Evolutionary conservation across 441 rosid species (phyloP).

Genomic region (Aleurites moluccanus): DNA sequence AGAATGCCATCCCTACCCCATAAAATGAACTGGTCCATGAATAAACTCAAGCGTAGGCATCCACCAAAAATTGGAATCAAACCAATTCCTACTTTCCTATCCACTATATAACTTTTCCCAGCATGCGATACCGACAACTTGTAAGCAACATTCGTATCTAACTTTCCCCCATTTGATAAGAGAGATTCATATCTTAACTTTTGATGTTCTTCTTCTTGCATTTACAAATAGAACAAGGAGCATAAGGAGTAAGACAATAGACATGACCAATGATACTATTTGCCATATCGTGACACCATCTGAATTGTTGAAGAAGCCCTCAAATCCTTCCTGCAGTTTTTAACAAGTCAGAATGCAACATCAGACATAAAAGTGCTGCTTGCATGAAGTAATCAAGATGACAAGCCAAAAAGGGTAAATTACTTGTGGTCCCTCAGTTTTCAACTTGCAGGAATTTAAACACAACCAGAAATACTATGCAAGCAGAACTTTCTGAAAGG

Average conservation of each 20-base stretch:
- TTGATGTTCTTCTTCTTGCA: slow-evolving; percentile 68
- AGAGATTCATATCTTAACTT: slow-evolving; percentile 59
- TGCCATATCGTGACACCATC: slow-evolving; percentile 42
- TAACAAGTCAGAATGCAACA: neutral
- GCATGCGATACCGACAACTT: slow-evolving; percentile 16
- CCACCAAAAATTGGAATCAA: neutral
- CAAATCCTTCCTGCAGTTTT: slow-evolving; percentile 46
- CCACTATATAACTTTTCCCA: slow-evolving; percentile 3
- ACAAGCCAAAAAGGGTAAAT: neutral
- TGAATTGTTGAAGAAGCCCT: slow-evolving; percentile 34
- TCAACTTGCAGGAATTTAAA: neutral
- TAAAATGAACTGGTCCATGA: neutral
- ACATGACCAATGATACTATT: slow-evolving; percentile 34
- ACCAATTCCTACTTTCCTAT: neutral
- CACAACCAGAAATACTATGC: neutral
- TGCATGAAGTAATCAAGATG: neutral
- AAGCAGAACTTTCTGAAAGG: neutral
- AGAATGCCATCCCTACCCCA: neutral
- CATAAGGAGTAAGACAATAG: slow-evolving; percentile 34
- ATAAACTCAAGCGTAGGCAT: neutral
- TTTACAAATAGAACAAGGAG: slow-evolving; percentile 51
- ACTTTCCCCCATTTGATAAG: neutral
- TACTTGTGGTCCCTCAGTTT: neutral
- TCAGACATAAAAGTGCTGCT: neutral
- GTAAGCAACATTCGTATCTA: neutral